Evolutionary conservation across 2,329 filamentous ascomycete genomes (phyloP).

Genomic region (Cladophialophora yegresii): DNA sequence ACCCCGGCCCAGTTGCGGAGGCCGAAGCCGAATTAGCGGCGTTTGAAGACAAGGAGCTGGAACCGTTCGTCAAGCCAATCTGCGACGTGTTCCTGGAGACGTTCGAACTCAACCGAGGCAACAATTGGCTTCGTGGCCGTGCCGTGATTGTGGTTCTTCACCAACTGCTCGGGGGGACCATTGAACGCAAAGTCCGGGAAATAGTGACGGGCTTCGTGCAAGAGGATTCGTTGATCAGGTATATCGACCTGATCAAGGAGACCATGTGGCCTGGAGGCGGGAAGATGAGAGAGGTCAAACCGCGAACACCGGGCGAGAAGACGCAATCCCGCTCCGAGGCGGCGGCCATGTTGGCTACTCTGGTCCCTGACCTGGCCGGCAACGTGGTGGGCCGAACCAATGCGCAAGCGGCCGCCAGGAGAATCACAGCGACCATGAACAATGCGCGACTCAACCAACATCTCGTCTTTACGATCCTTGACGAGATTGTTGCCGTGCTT

Average conservation of each 20-base stretch:
- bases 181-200: constrained; percentile 92
- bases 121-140: constrained; percentile 94
- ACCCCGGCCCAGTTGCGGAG: constrained; percentile 65
- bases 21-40: constrained; percentile 92
- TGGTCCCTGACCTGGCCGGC: constrained; percentile 86
- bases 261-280: constrained; percentile 71
- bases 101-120: constrained; percentile 90
- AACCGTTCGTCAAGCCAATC: constrained; percentile 97
- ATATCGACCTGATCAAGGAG: constrained; percentile 71
- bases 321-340: constrained; percentile 81
- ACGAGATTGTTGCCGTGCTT: constrained; percentile 67
- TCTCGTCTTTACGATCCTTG: constrained; percentile 69
- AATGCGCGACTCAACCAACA: constrained; percentile 83
- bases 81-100: constrained; percentile 96
- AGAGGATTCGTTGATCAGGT: constrained; percentile 76
- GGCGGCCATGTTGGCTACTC: constrained; percentile 80
- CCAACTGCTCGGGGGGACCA: constrained; percentile 90
- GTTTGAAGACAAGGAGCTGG: constrained; percentile 84
- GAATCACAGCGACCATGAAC: constrained; percentile 87
- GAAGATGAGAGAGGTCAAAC: constrained; percentile 51
- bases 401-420: constrained; percentile 83
- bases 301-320: constrained; percentile 72
- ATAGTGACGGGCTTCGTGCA: constrained; percentile 71
- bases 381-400: constrained; percentile 92
- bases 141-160: constrained; percentile 96